A percentile compares a stretch with the other conserved stretches of the same genome.
phyloP scores from a whole-genome alignment of 2,329 filamentous ascomycete species.

The Fusarium temperatum region DNA sequence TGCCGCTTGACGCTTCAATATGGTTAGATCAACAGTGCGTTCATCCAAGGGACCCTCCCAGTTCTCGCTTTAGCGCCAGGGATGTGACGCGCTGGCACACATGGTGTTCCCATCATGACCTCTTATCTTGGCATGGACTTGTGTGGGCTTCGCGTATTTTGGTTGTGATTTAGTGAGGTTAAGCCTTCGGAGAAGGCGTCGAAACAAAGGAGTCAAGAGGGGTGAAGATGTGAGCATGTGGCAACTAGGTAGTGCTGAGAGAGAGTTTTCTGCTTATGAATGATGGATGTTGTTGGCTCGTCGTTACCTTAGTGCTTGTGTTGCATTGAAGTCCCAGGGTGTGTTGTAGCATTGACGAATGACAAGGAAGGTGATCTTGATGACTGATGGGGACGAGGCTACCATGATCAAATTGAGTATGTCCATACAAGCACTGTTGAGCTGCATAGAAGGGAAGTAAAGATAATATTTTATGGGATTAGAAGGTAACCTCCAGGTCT shows the following conservation, averaged over 20 bases:
- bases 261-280: neutral
- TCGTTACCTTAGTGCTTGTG: neutral
- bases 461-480: neutral
- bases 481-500: neutral
- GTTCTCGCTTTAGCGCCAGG: conserved; percentile 10
- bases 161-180: neutral
- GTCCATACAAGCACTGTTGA: neutral
- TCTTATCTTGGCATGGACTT: conserved; percentile 17
- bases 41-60: conserved; percentile 6
- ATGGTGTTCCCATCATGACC: conserved; percentile 15
- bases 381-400: neutral
- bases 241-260: neutral
- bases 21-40: conserved; percentile 1
- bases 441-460: neutral
- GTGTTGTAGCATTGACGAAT: neutral
- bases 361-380: neutral
- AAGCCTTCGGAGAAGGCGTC: neutral
- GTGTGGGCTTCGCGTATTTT: conserved; percentile 18
- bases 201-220: neutral
- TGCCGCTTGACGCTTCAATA: conserved; percentile 18
- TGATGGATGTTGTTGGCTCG: neutral
- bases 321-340: neutral
- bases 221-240: neutral
- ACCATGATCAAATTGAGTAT: neutral
- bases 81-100: conserved; percentile 23